Evolutionary conservation across 805 yeast species (phyloP).

Genomic region (Sugiyamaella lignohabitans): DNA sequence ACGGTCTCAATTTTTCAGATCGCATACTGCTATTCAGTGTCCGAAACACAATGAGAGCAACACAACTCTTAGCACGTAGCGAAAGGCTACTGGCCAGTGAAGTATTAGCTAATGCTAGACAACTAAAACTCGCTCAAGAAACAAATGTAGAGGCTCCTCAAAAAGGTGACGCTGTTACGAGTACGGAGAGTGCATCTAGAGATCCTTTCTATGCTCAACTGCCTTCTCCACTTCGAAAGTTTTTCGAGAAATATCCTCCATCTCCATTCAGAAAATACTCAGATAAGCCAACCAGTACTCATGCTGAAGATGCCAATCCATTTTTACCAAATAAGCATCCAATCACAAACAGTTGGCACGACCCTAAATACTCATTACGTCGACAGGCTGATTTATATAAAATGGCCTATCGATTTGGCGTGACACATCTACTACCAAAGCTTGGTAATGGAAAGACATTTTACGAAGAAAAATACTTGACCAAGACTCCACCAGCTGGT

Average conservation of each 20-base stretch:
- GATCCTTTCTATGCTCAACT: constrained; percentile 45
- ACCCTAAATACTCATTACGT: constrained; percentile 72
- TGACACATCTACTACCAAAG: constrained; percentile 68
- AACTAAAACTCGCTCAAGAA: constrained; percentile 5
- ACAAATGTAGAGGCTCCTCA: no score
- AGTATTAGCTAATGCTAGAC: constrained; percentile 20
- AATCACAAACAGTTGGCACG: constrained; percentile 67
- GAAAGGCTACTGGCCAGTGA: constrained; percentile 27
- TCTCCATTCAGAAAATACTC: constrained; percentile 66
- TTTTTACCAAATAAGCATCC: constrained; percentile 82
- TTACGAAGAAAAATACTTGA: constrained; percentile 68
- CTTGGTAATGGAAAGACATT: constrained; percentile 55
- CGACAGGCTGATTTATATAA: constrained; percentile 79
- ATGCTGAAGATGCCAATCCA: constrained; percentile 73
- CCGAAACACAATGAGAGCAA: no score
- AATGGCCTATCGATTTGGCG: constrained; percentile 74
- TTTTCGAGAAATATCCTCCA: constrained; percentile 81
- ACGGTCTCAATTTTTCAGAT: no score
- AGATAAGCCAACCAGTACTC: constrained; percentile 54
- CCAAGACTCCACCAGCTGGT: constrained; percentile 69
- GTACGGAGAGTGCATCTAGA: no score
- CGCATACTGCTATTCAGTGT: no score
- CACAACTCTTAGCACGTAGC: constrained; percentile 10
- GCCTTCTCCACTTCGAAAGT: constrained; percentile 62
- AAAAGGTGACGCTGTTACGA: no score